Percentiles rank a stretch among this genome's conserved stretches.
Evolutionary conservation across 371 early-diverging fungal genomes (phyloP).

Genomic region (Phascolomyces articulosus): DNA sequence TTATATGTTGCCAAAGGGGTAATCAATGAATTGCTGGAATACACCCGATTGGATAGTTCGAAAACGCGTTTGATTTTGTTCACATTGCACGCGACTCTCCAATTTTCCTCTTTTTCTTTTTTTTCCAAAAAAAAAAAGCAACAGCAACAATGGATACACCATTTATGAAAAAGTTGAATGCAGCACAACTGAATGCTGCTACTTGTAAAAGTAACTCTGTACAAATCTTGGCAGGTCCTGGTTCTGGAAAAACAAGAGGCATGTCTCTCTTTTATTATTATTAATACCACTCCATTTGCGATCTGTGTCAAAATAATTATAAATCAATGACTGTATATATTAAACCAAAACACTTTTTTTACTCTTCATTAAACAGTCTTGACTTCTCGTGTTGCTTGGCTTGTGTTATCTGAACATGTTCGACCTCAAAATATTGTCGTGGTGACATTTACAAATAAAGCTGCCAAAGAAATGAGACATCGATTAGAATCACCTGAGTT

Average conservation of each 20-base stretch:
- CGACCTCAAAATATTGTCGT: conserved; percentile 50
- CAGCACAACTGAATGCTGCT: conserved; percentile 30
- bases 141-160: conserved; percentile 3
- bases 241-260: conserved; percentile 69
- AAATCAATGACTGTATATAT: too few relatives aligned
- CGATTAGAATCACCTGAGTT: conserved; percentile 31
- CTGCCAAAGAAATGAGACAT: conserved; percentile 60
- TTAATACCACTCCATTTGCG: too few relatives aligned
- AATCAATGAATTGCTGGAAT: too few relatives aligned
- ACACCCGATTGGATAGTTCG: too few relatives aligned
- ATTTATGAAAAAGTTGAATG: conserved; percentile 24
- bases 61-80: too few relatives aligned
- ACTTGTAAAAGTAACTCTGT: conserved; percentile 29
- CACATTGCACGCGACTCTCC: too few relatives aligned
- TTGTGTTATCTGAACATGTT: conserved; percentile 38
- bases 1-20: too few relatives aligned
- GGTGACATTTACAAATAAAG: conserved; percentile 71
- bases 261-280: too few relatives aligned
- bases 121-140: not conserved
- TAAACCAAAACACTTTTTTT: too few relatives aligned
- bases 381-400: conserved; percentile 44
- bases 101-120: too few relatives aligned
- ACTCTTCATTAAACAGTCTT: too few relatives aligned
- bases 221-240: conserved; percentile 66
- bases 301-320: too few relatives aligned